Percentiles rank a stretch among this genome's conserved stretches.
Conservation (phyloP, 805 yeast genomes). For the Peterozyma toletana region DNA sequence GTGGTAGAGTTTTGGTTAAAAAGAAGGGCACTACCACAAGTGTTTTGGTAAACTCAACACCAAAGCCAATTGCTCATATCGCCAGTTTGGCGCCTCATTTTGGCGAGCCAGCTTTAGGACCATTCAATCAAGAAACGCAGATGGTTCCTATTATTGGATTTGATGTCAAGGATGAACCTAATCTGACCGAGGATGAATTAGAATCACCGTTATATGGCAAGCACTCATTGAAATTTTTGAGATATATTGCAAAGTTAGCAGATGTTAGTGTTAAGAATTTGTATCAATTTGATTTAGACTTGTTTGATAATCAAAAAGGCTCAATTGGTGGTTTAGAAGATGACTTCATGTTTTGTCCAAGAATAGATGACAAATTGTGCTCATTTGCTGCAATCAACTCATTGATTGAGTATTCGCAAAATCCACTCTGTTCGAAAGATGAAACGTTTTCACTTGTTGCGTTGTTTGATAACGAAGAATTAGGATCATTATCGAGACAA, state of each 20-base stretch:
- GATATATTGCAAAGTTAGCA: conserved; percentile 60
- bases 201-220: conserved; percentile 58
- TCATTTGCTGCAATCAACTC: conserved; percentile 65
- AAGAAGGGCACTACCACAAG: conserved; percentile 19
- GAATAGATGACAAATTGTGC: conserved; percentile 80
- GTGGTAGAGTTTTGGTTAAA: conserved; percentile 57
- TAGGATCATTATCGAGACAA: conserved; percentile 72
- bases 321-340: conserved; percentile 67
- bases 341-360: conserved; percentile 75
- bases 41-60: conserved; percentile 47
- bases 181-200: conserved; percentile 53
- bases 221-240: conserved; percentile 59
- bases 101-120: conserved; percentile 59
- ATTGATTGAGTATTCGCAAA: conserved; percentile 24
- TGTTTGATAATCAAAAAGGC: conserved; percentile 78
- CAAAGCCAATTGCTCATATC: conserved; percentile 71
- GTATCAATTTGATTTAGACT: conserved; percentile 64
- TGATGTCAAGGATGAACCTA: conserved; percentile 27
- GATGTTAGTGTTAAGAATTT: conserved; percentile 53
- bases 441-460: conserved; percentile 52
- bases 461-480: conserved; percentile 74
- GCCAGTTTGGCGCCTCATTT: conserved; percentile 87
- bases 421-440: conserved; percentile 14
- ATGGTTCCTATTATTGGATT: conserved; percentile 78
- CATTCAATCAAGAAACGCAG: conserved; percentile 70